phyloP scores from a whole-genome alignment of 345 rosid species.

The Eucalyptus cloeziana region DNA sequence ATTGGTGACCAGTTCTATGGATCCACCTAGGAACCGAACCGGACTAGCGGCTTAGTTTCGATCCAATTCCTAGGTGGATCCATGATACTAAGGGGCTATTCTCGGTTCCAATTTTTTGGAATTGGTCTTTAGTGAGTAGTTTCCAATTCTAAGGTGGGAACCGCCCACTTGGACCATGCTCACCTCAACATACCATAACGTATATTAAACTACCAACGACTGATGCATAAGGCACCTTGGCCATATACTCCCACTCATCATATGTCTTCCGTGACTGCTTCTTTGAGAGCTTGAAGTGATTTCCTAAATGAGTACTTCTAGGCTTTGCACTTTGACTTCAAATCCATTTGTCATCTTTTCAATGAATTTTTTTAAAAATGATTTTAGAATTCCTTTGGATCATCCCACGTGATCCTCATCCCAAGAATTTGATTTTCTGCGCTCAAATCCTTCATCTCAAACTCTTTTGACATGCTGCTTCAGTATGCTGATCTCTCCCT shows the following conservation, averaged over 20 bases:
- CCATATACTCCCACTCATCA: background rate
- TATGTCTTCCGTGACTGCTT: too few species aligned
- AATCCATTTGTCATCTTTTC: background rate
- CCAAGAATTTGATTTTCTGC: background rate
- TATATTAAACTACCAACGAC: fast-evolving
- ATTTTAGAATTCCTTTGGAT: background rate
- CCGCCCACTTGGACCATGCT: too few species aligned
- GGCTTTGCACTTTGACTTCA: background rate
- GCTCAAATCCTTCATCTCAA: background rate
- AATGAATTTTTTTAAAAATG: background rate
- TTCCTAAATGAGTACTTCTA: background rate
- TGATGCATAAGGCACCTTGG: background rate
- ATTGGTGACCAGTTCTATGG: fast-evolving
- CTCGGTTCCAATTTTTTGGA: too few species aligned
- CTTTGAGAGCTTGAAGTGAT: background rate
- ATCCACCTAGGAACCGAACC: too few species aligned
- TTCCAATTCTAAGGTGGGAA: too few species aligned
- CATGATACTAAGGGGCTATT: too few species aligned
- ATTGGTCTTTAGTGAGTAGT: too few species aligned
- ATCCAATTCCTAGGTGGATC: too few species aligned
- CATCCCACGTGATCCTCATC: background rate
- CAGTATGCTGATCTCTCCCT: background rate
- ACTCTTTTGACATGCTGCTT: background rate
- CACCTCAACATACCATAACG: too few species aligned
- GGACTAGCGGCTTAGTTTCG: fast-evolving